Evolutionary conservation across 176 grass and related monocot genomes (phyloP).

Genomic region (Hsuehochloa calcarea): DNA sequence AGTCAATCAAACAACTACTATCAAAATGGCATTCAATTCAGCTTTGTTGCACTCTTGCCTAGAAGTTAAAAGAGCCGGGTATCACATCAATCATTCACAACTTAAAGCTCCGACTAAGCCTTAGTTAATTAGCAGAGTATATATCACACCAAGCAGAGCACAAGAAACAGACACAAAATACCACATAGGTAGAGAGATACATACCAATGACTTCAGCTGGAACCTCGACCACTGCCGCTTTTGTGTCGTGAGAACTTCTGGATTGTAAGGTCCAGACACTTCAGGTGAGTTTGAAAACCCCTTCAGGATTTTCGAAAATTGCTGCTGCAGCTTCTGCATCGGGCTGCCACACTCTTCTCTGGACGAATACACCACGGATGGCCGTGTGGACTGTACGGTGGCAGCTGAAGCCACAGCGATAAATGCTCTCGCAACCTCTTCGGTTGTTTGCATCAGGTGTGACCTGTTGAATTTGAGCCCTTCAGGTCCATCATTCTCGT

Average conservation of each 20-base stretch:
- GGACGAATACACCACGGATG: conserved; percentile 64
- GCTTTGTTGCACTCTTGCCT: neutral
- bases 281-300: conserved; percentile 78
- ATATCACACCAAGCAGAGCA: conserved; percentile 13
- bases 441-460: conserved; percentile 63
- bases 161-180: neutral
- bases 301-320: conserved; percentile 70
- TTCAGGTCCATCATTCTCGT: conserved; percentile 52
- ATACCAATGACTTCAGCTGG: conserved; percentile 81
- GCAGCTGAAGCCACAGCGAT: conserved; percentile 67
- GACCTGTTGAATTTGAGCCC: conserved; percentile 43
- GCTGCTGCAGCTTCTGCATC: conserved; percentile 80
- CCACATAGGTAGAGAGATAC: conserved; percentile 27
- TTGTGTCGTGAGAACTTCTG: conserved; percentile 85
- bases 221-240: conserved; percentile 93
- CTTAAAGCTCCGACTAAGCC: conserved; percentile 1
- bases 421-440: conserved; percentile 67
- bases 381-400: conserved; percentile 54
- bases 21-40: neutral
- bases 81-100: neutral
- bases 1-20: conserved; percentile 9
- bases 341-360: conserved; percentile 64
- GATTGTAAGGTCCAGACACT: conserved; percentile 73
- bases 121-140: conserved; percentile 23
- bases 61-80: conserved; percentile 2